Evolutionary conservation across 441 rosid species (phyloP).

Genomic region (Codiaeum variegatum): DNA sequence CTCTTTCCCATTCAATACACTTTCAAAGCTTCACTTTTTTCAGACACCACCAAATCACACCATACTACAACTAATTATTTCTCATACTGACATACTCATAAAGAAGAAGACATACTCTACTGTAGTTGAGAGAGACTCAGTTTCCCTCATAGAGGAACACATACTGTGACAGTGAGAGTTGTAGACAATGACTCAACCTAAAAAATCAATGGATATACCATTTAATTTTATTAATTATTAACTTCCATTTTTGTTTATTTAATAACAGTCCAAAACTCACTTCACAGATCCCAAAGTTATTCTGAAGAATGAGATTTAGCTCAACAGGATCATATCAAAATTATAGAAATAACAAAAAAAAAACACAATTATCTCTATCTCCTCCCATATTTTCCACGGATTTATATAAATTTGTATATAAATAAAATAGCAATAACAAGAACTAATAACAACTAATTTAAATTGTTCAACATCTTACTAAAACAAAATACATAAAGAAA

Average conservation of each 20-base stretch:
- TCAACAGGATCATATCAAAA: neutral
- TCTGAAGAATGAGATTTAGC: neutral
- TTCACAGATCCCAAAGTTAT: constrained; percentile 55
- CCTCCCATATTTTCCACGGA: neutral
- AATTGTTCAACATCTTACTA: constrained; percentile 29
- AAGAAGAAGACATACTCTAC: constrained; percentile 15
- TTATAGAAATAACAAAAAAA: neutral
- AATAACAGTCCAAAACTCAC: constrained; percentile 29
- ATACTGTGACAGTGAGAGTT: constrained; percentile 30
- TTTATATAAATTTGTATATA: neutral
- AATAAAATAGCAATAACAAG: constrained; percentile 7
- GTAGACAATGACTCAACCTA: constrained; percentile 36
- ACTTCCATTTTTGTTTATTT: constrained; percentile 6
- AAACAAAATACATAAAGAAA: constrained; percentile 13
- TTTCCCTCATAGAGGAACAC: constrained; percentile 23
- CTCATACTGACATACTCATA: no score
- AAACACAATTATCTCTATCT: neutral
- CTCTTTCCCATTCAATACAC: constrained; percentile 35
- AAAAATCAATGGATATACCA: constrained; percentile 42
- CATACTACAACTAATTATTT: constrained; percentile 47
- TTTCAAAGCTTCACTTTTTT: constrained; percentile 54
- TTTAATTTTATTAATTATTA: neutral
- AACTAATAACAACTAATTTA: constrained; percentile 11
- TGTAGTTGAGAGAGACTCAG: constrained; percentile 30
- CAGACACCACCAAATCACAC: constrained; percentile 58